Conservation (phyloP, 768 basidiomycete species). For the Tulasnella sp. region DNA sequence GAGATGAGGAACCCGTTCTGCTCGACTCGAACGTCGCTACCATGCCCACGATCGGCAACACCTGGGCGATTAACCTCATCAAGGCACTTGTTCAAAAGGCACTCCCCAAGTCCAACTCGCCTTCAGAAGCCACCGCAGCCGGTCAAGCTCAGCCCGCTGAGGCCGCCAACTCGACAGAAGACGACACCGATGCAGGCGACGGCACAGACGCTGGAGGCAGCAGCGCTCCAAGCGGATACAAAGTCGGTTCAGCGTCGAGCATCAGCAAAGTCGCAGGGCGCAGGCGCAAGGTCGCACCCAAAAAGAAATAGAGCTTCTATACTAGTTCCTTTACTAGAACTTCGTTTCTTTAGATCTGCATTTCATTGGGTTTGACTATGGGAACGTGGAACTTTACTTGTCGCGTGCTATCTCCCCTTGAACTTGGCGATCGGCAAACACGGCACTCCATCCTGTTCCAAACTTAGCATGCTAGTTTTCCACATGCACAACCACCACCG, state of each 20-base stretch:
- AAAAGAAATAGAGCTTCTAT: constrained; percentile 17
- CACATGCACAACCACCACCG: constrained; percentile 10
- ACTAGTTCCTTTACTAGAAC: background rate
- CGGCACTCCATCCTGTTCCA: background rate
- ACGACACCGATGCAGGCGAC: constrained; percentile 29
- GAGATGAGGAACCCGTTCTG: constrained; percentile 55
- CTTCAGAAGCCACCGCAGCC: background rate
- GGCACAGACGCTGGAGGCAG: constrained; percentile 9
- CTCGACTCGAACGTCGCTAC: constrained; percentile 58
- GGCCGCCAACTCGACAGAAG: constrained; percentile 24
- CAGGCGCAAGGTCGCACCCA: constrained; percentile 23
- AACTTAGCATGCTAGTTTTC: constrained; percentile 9
- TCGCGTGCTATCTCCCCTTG: too few relatives aligned
- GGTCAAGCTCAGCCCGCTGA: constrained; percentile 26
- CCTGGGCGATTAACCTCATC: constrained; percentile 64
- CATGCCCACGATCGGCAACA: constrained; percentile 55
- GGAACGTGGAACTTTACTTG: background rate
- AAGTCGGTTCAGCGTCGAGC: background rate
- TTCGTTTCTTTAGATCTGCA: constrained; percentile 6
- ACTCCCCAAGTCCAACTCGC: constrained; percentile 27
- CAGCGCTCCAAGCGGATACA: background rate
- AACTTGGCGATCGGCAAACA: background rate
- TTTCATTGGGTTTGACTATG: background rate
- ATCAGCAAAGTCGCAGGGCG: constrained; percentile 24
- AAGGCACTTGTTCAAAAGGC: constrained; percentile 36